A percentile compares a stretch with the other conserved stretches of the same genome.
These are phyloP conservation scores for Dianthus caryophyllus DNA, from an alignment of 148 eudicot genomes.

Conservation along the genomic window DNA sequence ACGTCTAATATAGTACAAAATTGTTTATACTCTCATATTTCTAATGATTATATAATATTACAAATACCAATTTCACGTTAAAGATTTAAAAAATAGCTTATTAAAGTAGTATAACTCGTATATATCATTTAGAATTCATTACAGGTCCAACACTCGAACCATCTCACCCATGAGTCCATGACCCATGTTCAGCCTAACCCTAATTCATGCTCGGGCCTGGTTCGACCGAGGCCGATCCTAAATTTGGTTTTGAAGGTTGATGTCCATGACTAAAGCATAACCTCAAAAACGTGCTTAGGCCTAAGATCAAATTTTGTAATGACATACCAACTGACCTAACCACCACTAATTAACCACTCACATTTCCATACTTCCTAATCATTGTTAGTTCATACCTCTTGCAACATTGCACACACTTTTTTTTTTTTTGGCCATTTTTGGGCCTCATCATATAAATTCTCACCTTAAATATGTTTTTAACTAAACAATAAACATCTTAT, in stretches of 20 bases:
- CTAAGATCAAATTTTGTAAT: neutral
- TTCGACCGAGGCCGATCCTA: too few relatives aligned
- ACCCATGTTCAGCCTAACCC: too few relatives aligned
- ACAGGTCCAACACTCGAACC: too few relatives aligned
- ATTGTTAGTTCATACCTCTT: neutral
- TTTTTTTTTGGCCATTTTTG: neutral
- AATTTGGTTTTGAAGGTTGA: neutral
- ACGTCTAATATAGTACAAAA: too few relatives aligned
- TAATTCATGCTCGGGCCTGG: too few relatives aligned
- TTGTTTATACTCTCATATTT: too few relatives aligned
- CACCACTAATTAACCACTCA: conserved; percentile 11
- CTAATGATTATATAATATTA: too few relatives aligned
- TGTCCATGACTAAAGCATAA: conserved; percentile 7
- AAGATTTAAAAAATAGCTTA: too few relatives aligned
- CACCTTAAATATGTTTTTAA: neutral
- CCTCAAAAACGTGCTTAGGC: conserved; percentile 1
- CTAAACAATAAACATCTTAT: neutral
- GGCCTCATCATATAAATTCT: neutral
- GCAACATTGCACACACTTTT: neutral
- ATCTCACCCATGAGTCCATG: too few relatives aligned
- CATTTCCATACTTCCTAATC: neutral
- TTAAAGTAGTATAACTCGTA: too few relatives aligned
- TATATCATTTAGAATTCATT: too few relatives aligned
- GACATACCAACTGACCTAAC: neutral
- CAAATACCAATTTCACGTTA: too few relatives aligned